A percentile compares a stretch with the other conserved stretches of the same genome.
Evolutionary conservation across 768 basidiomycete species (phyloP).

Genomic region (Mycena capillaripes): DNA sequence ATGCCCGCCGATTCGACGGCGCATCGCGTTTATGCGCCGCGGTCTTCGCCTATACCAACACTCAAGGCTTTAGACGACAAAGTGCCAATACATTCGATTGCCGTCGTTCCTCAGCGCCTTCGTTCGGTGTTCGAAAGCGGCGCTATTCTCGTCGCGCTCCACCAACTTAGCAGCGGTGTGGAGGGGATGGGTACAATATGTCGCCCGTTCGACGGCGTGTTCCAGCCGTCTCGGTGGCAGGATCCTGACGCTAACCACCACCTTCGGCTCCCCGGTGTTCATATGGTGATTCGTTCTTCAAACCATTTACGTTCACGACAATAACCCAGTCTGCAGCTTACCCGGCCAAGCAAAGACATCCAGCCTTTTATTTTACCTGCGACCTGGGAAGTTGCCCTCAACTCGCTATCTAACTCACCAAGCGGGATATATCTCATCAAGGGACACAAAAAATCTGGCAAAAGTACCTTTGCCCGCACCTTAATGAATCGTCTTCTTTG

Average conservation of each 20-base stretch:
- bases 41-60: conserved; percentile 81
- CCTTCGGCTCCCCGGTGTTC: conserved; percentile 63
- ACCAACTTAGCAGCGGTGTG: conserved; percentile 70
- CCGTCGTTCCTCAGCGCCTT: conserved; percentile 36
- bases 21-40: conserved; percentile 80
- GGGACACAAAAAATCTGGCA: conserved; percentile 90
- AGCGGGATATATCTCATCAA: conserved; percentile 74
- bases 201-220: conserved; percentile 72
- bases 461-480: conserved; percentile 88
- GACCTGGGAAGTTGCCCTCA: conserved; percentile 56
- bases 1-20: conserved; percentile 54
- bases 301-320: neutral
- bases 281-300: conserved; percentile 56
- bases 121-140: conserved; percentile 33
- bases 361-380: conserved; percentile 53
- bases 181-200: conserved; percentile 77
- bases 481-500: conserved; percentile 77
- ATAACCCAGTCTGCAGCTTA: conserved; percentile 45
- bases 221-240: conserved; percentile 65
- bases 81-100: conserved; percentile 20
- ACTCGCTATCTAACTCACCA: conserved; percentile 38
- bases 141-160: conserved; percentile 66
- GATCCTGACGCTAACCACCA: conserved; percentile 48
- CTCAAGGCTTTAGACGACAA: conserved; percentile 45
- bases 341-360: conserved; percentile 52